These are phyloP conservation scores for Nothophytophthora sp. DNA, from an alignment of 352 stramenopile species.

Conservation along the genomic window DNA sequence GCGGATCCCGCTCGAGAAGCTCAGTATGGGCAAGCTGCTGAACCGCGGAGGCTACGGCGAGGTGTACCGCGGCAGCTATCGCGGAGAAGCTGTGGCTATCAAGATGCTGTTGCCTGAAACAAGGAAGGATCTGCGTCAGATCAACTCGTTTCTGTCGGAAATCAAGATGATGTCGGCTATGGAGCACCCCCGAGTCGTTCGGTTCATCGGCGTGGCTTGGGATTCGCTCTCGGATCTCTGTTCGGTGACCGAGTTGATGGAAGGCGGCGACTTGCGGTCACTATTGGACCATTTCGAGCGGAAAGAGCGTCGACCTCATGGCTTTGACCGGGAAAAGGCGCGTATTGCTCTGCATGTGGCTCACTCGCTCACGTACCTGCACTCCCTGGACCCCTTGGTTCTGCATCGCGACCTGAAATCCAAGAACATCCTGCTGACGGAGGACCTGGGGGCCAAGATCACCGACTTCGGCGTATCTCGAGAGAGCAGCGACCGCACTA, in stretches of 20 bases:
- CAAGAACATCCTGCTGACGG: conserved; percentile 50
- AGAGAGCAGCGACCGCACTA: conserved; percentile 28
- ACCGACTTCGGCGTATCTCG: conserved; percentile 51
- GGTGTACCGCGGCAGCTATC: conserved; percentile 44
- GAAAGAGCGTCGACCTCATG: conserved; percentile 22
- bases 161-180: conserved; percentile 47
- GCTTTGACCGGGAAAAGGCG: conserved; percentile 41
- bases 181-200: conserved; percentile 42
- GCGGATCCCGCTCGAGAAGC: conserved; percentile 36
- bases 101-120: conserved; percentile 43
- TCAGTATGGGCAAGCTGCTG: conserved; percentile 18
- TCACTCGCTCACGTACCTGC: conserved; percentile 41
- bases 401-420: conserved; percentile 62
- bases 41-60: conserved; percentile 46
- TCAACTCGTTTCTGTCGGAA: conserved; percentile 45
- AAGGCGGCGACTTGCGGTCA: conserved; percentile 40
- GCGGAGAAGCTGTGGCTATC: conserved; percentile 40
- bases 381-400: conserved; percentile 38
- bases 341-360: conserved; percentile 31
- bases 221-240: conserved; percentile 46
- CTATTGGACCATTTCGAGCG: conserved; percentile 31
- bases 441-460: conserved; percentile 33
- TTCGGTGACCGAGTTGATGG: conserved; percentile 43
- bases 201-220: conserved; percentile 52
- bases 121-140: conserved; percentile 29